Percentiles rank a stretch among this genome's conserved stretches.
Conservation (phyloP, 2,329 filamentous ascomycete species). For the Cryphonectria nitschkei region DNA sequence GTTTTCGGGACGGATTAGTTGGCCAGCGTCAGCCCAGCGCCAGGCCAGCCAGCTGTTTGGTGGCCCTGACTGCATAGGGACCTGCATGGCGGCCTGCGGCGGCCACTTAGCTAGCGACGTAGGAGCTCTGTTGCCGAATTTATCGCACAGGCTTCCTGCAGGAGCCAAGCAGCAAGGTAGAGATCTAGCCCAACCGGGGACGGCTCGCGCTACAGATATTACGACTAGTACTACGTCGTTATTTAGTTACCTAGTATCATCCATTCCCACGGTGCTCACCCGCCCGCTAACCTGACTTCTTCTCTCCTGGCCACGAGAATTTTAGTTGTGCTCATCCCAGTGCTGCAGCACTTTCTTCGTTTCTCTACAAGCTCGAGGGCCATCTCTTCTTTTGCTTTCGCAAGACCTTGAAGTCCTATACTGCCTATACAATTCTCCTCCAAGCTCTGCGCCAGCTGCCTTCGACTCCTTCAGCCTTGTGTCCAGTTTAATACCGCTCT, state of each 20-base stretch:
- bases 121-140: conserved; percentile 27
- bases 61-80: conserved; percentile 3
- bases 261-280: not conserved
- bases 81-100: conserved; percentile 9
- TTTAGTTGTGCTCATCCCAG: conserved; percentile 1
- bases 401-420: not conserved
- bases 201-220: conserved; percentile 10
- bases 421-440: not conserved
- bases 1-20: not conserved
- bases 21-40: not conserved
- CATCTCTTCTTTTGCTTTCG: not conserved
- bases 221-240: not conserved
- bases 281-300: not conserved
- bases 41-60: not conserved
- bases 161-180: conserved; percentile 2
- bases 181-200: conserved; percentile 2
- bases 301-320: conserved; percentile 1
- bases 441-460: not conserved
- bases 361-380: conserved; percentile 4
- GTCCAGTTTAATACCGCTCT: not conserved
- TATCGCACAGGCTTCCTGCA: conserved; percentile 27
- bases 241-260: not conserved
- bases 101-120: conserved; percentile 7
- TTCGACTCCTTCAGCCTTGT: not conserved
- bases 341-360: not conserved